Evolutionary conservation across 371 early-diverging fungal species (phyloP).

Genomic region (Smittium culicis): DNA sequence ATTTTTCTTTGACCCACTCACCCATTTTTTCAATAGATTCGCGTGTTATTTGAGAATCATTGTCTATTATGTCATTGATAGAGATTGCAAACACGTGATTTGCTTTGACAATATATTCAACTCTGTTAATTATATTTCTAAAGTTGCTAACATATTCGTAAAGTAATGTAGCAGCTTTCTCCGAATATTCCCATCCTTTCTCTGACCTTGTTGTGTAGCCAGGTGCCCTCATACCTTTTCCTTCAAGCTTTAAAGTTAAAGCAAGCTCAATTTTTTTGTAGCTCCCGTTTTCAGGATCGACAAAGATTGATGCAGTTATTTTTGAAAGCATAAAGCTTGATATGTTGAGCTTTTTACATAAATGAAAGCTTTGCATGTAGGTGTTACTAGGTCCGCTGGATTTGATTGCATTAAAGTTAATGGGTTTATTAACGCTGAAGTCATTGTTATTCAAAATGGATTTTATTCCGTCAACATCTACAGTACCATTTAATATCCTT

Average conservation of each 20-base stretch:
- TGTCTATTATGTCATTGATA: not conserved
- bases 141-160: conserved; percentile 48
- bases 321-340: conserved; percentile 54
- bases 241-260: conserved; percentile 78
- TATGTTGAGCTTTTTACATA: conserved; percentile 49
- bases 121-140: conserved; percentile 32
- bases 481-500: not conserved
- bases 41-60: not conserved
- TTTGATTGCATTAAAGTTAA: not conserved
- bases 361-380: conserved; percentile 49
- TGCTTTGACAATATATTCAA: not conserved
- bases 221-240: conserved; percentile 63
- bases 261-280: conserved; percentile 61
- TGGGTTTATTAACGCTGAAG: not conserved
- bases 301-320: conserved; percentile 62
- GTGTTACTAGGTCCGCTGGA: not conserved
- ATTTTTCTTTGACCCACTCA: conserved; percentile 22
- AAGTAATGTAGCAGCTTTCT: conserved; percentile 57
- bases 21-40: conserved; percentile 17
- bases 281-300: conserved; percentile 33
- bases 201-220: conserved; percentile 65
- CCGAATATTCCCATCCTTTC: conserved; percentile 74
- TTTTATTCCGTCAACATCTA: not conserved
- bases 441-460: not conserved
- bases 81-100: not conserved